These are phyloP conservation scores for Xylaria acuta DNA, from an alignment of 495 filamentous ascomycete species.

Conservation along the genomic window DNA sequence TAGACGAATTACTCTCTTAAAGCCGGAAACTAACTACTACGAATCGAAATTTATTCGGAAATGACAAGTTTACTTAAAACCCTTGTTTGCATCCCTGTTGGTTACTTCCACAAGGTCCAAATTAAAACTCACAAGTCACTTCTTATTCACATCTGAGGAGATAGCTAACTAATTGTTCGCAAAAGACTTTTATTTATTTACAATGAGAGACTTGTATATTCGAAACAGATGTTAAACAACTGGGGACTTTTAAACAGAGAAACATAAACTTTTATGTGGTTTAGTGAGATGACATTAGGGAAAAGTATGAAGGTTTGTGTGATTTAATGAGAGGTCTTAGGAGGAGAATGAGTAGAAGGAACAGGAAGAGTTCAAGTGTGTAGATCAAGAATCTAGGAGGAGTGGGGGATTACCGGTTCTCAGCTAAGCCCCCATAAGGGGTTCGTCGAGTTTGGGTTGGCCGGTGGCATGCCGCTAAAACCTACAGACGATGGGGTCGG, in stretches of 20 bases:
- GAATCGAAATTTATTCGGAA: neutral
- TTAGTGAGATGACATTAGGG: neutral
- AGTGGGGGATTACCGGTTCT: no score
- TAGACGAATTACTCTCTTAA: neutral
- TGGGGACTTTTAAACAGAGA: neutral
- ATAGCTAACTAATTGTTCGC: neutral
- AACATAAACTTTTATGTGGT: neutral
- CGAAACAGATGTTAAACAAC: no score
- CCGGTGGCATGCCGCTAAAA: no score
- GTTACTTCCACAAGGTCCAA: no score
- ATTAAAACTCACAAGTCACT: neutral
- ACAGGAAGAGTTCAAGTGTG: neutral
- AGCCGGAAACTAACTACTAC: neutral
- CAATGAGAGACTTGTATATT: no score
- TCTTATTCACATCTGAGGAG: neutral
- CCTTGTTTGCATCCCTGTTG: neutral
- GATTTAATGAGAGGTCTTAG: neutral
- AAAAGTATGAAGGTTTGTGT: neutral
- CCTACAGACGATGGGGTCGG: no score
- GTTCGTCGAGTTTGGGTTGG: no score
- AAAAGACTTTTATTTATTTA: neutral
- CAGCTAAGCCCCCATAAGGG: no score
- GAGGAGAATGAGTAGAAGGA: neutral
- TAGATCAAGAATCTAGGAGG: no score
- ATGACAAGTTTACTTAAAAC: neutral